Evolutionary conservation across 768 basidiomycete species (phyloP), one percentile per base, ranked within the genome.

Genomic region (Roridomyces roridus): DNA sequence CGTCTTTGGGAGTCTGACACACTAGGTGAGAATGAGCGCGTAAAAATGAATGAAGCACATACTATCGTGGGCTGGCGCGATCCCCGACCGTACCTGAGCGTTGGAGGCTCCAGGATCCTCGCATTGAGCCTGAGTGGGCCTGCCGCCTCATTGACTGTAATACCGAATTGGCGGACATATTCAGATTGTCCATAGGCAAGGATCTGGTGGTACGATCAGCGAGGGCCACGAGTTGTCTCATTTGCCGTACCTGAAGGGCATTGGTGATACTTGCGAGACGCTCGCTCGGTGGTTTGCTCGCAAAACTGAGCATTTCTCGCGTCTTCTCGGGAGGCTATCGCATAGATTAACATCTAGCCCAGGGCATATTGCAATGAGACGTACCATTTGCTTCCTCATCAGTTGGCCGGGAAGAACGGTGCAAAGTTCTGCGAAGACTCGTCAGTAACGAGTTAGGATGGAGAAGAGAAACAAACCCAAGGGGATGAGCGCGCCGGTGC

Each of bases 101-200:
- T 84, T 0, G 92, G 91, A 0, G 89, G 80, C 12, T 75, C 72
- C 15, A 93, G 68, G 15, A 92, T 72, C 3, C 92, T 80, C 0
- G 89, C 91, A 20, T 80, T 70, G 29, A 91, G 75, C 31, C 66
- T 75, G 31, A 91, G 74, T 0, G 89, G 86, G 10, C 72, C 51
- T 12, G 71, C 34, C 8, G 76, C 65, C 4, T 70, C 59, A 44
- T 84, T 75, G 18, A 94, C 85, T 2, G 74, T 59, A 80, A 94
- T 84, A 8, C 89, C 89, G 60, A 92, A 92, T 66, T 86, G 79
- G 37, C 82, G 79, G 29, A 92, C 83, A 59, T 89, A 91, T 69
- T 91, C 84, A 0, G 88, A 90, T 68, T 88, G 85, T 0, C 87
- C 86, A 60, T 91, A 91, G 23, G 81, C 78, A 51, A 89, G 74